Percentiles rank a stretch among this genome's conserved stretches.
These are phyloP conservation scores for Neurospora sp. DNA, from an alignment of 2,329 filamentous ascomycete genomes.

Conservation along the genomic window DNA sequence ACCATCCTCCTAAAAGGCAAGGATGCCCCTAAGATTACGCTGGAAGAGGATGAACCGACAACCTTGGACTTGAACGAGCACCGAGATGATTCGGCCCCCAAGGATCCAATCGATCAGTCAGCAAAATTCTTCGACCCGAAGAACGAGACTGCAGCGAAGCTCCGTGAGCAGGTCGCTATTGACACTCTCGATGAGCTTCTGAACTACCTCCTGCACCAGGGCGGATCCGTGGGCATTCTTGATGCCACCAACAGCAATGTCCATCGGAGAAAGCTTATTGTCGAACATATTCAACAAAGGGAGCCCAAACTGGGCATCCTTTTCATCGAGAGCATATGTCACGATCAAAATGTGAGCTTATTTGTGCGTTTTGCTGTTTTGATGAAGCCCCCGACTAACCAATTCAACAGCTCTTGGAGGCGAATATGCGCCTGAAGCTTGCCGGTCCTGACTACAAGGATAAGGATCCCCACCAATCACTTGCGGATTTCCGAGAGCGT, in stretches of 20 bases:
- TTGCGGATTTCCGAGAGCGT: constrained; percentile 86
- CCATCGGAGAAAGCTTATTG: constrained; percentile 70
- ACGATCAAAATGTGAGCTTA: constrained; percentile 54
- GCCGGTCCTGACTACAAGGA: constrained; percentile 93
- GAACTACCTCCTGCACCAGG: constrained; percentile 73
- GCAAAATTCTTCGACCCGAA: constrained; percentile 89
- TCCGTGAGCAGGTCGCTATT: constrained; percentile 86
- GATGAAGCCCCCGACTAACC: constrained; percentile 3
- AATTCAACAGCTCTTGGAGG: constrained; percentile 59
- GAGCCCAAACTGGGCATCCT: constrained; percentile 85
- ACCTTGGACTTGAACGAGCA: constrained; percentile 27
- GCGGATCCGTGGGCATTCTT: constrained; percentile 85
- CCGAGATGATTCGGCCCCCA: background rate
- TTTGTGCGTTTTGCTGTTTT: background rate
- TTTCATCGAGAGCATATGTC: constrained; percentile 90
- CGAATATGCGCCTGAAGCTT: constrained; percentile 94
- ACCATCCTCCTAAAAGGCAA: constrained; percentile 47
- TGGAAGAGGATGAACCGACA: constrained; percentile 27
- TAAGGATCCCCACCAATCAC: constrained; percentile 76
- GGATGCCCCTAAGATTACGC: constrained; percentile 25
- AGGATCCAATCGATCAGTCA: constrained; percentile 67
- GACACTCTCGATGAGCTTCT: constrained; percentile 87
- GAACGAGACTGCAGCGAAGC: constrained; percentile 69
- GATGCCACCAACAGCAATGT: constrained; percentile 97
- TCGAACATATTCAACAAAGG: constrained; percentile 69